Base-by-base conservation (phyloP, 2,329 filamentous ascomycete genomes). In the Mycosphaerella sp. region DNA sequence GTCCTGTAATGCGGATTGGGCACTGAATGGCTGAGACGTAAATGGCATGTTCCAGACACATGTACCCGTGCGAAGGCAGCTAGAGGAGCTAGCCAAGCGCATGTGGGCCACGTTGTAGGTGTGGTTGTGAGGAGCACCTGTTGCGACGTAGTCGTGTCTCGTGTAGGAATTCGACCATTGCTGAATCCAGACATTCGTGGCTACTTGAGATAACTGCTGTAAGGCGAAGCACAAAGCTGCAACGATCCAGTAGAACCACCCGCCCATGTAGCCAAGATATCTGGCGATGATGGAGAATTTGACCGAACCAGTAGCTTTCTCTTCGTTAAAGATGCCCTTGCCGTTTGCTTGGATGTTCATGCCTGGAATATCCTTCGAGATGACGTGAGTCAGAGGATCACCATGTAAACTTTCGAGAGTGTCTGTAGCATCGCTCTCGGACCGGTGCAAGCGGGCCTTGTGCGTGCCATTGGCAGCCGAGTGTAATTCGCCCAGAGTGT, bases 181-280 rank as follows among this genome's bases (percentile, higher is more conserved):
- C 61, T 88, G 81, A 62, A 98, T 95, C 93, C 93, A 98, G 44
- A 96, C 72, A 63, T 93, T 96, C 32, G 89, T 94, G 0, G 86
- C 88, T 2, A 97, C 85, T 18, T 86, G 86, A 3, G 86, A 86
- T 30, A 95, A 68, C 67, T 98, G 93, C 66, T 96, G 90, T 40
- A 85, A 73, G 25, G 78, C 77, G 64, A 98, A 97, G 34, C 90
- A 84, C 4, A 83, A 59, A 12, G 83, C 71, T 16, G 90, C 86
- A 32, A 87, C 73, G 42, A 85, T 69, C 93, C 93, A 98, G 73
- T 95, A 98, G 78, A 88, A 90, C 88, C 89, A 95, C 4, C 85
- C 79, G n/a, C 93, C 93, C 93, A 98, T 98, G 57, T 90, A 81
- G 53, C 72, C 73, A 14, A 98, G 79, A 67, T 98, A 98, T 66